Evolutionary conservation across 768 basidiomycete species (phyloP).

Genomic region (Daedaleopsis nitida): DNA sequence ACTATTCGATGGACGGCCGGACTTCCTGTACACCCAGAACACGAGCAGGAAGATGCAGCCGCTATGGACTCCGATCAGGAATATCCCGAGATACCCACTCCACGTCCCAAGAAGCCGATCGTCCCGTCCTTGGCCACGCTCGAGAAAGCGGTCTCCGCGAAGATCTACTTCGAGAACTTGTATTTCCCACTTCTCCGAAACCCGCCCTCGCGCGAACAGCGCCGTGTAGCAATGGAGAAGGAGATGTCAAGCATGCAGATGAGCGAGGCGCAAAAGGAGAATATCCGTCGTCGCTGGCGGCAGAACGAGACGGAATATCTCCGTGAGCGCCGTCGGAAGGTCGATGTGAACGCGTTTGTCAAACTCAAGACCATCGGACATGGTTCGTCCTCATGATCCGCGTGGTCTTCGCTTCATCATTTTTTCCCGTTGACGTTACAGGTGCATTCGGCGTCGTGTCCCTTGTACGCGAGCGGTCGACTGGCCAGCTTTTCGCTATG

Average conservation of each 20-base stretch:
- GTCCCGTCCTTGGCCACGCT: slow-evolving; percentile 87
- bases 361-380: slow-evolving; percentile 95
- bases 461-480: slow-evolving; percentile 80
- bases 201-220: slow-evolving; percentile 81
- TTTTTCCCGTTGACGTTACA: slow-evolving; percentile 33
- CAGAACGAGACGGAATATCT: slow-evolving; percentile 91
- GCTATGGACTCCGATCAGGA: slow-evolving; percentile 33
- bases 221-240: slow-evolving; percentile 83
- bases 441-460: slow-evolving; percentile 97
- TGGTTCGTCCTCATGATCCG: slow-evolving; percentile 49
- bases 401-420: slow-evolving; percentile 24
- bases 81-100: slow-evolving; percentile 30
- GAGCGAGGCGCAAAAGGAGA: slow-evolving; percentile 67
- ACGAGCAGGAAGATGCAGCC: slow-evolving; percentile 55
- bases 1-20: slow-evolving; percentile 61
- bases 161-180: slow-evolving; percentile 92
- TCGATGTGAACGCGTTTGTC: slow-evolving; percentile 82
- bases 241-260: slow-evolving; percentile 81
- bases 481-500: slow-evolving; percentile 89
- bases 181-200: slow-evolving; percentile 88
- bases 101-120: slow-evolving; percentile 57
- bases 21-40: slow-evolving; percentile 68
- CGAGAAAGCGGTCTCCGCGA: slow-evolving; percentile 90
- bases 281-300: slow-evolving; percentile 73
- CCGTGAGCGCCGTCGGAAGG: slow-evolving; percentile 79